Conservation (phyloP, 2,329 filamentous ascomycete species). For the Colletotrichum sidae region DNA sequence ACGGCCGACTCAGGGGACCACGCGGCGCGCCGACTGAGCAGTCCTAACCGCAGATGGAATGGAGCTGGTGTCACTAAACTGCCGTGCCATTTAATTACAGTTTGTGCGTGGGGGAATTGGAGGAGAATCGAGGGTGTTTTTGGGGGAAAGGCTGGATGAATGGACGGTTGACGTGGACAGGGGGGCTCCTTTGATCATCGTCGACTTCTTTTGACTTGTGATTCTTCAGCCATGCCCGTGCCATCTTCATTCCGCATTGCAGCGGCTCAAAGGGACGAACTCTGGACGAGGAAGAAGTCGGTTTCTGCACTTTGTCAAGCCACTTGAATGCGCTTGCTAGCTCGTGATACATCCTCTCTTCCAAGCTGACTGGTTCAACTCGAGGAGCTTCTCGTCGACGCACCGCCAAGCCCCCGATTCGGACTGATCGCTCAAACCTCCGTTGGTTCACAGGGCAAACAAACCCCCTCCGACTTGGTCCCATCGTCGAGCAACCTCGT, state of each 20-base stretch:
- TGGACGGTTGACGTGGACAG: too few species aligned
- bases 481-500: too few species aligned
- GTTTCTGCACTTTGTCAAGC: too few species aligned
- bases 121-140: neutral
- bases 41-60: too few species aligned
- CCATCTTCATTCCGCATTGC: neutral
- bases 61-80: too few species aligned
- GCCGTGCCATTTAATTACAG: too few species aligned
- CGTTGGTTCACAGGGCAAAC: slow-evolving; percentile 12
- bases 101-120: neutral
- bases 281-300: too few species aligned
- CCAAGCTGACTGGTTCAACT: neutral
- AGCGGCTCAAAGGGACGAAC: neutral
- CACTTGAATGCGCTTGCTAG: too few species aligned
- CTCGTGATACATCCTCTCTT: neutral
- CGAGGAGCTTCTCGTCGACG: too few species aligned
- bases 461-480: neutral
- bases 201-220: neutral
- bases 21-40: slow-evolving; percentile 6
- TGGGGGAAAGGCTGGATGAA: too few species aligned
- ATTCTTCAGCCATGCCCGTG: slow-evolving; percentile 3
- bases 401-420: slow-evolving; percentile 5
- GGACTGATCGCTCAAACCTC: neutral
- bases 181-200: neutral
- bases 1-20: slow-evolving; percentile 16